Base-by-base conservation (phyloP, 768 basidiomycete genomes). In the Daedaleopsis nitida region DNA sequence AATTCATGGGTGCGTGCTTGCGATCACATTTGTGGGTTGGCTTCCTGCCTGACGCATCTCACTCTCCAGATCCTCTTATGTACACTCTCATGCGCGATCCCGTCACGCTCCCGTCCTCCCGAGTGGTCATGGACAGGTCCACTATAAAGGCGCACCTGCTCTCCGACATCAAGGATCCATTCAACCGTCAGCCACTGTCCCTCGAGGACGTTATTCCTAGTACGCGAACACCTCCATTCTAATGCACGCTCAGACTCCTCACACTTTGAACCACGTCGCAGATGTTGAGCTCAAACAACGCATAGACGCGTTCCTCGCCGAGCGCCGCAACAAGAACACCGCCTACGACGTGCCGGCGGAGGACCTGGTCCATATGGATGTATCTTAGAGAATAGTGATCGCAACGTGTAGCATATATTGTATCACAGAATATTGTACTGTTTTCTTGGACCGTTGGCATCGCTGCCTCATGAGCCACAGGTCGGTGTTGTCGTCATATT, bases 101-200 rank as follows among this genome's bases (percentile, higher is more conserved):
- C 3, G 96, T 98, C 59, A 83, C 86, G 34, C 74, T 99, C 35
- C 97, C 97, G 0, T 87, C 90, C 0, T 98, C 96, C 2, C 81
- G 79, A 55, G 78, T 84, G 0, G 81, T 91, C 37, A 73, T 99
- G 45, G 97, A 99, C 73, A 86, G 92, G 23, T 81, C 90, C 1
- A 98, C 96, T 2, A 98, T 99, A 79, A 96, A 96, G 69, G 91
- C 94, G 1, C 95, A 97, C 73, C 77, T 98, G 38, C 78, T 99
- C 19, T 96, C 94, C 0, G 96, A 97, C 68, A 75, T 87, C 17
- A 92, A 86, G 55, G 97, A 99, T 74, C 97, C 97, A 1, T 99
- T 98, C 83, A 99, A 98, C 74, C 88, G 97, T 32, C 78, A 81
- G 37, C 93, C 96, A 1, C 78, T 97, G 27, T 74, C 78, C 11